phyloP scores from a whole-genome alignment of 1,284 basidiomycete species.

The Mrakiaceae sp. region DNA sequence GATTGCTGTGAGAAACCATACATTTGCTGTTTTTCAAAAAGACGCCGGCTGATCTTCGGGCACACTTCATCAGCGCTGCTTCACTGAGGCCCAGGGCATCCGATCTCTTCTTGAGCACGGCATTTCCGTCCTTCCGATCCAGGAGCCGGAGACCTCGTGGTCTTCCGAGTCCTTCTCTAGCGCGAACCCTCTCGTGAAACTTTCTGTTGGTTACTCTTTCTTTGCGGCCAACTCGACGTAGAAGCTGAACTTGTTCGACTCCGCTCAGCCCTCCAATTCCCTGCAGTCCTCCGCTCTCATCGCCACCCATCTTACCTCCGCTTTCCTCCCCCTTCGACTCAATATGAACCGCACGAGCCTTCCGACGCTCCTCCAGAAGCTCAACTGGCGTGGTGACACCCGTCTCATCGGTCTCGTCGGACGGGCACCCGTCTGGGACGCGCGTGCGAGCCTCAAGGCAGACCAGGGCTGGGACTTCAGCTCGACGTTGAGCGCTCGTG shows the following conservation, averaged over 20 bases:
- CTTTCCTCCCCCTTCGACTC: conserved; percentile 50
- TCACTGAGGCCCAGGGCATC: conserved; percentile 7
- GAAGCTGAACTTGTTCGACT: background rate
- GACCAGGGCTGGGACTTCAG: conserved; percentile 42
- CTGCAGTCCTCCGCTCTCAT: conserved; percentile 54
- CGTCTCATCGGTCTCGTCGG: conserved; percentile 52
- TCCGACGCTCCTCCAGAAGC: conserved; percentile 39
- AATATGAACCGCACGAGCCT: conserved; percentile 39
- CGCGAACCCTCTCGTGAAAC: conserved; percentile 22
- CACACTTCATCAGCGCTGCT: conserved; percentile 25
- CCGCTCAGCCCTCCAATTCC: conserved; percentile 34
- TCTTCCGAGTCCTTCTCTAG: conserved; percentile 37
- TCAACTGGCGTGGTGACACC: conserved; percentile 47
- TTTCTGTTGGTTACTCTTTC: conserved; percentile 36
- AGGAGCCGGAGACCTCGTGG: conserved; percentile 40
- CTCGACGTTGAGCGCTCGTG: conserved; percentile 6
- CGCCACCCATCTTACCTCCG: conserved; percentile 53
- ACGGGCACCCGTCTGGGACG: conserved; percentile 38
- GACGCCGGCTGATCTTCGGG: conserved; percentile 25
- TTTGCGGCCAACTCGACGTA: too few relatives aligned
- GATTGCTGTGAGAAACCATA: background rate
- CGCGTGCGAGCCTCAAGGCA: conserved; percentile 26
- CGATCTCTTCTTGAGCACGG: conserved; percentile 27
- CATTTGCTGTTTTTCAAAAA: background rate
- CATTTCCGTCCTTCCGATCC: conserved; percentile 49